phyloP scores from a whole-genome alignment of 805 yeast species.

The Barnettozyma salicaria region DNA sequence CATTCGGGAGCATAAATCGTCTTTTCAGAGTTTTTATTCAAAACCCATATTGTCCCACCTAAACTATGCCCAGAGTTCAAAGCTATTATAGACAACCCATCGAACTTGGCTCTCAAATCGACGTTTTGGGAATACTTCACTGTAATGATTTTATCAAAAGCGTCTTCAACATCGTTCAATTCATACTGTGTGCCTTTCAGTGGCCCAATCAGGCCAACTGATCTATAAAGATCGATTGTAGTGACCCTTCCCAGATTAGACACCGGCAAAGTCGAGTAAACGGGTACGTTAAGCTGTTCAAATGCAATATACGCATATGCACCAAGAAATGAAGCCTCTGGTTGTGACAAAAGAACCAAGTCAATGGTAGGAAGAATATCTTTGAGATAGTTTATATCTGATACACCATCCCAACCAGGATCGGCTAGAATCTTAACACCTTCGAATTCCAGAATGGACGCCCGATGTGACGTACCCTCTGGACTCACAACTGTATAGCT shows the following conservation, averaged over 20 bases:
- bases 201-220: slow-evolving; percentile 73
- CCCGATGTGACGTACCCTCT: slow-evolving; percentile 24
- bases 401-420: slow-evolving; percentile 66
- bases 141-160: slow-evolving; percentile 63
- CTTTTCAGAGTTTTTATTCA: slow-evolving; percentile 68
- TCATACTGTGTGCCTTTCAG: slow-evolving; percentile 50
- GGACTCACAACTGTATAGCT: slow-evolving; percentile 26
- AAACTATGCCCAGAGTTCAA: slow-evolving; percentile 87
- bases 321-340: slow-evolving; percentile 73
- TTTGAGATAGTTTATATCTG: slow-evolving; percentile 38
- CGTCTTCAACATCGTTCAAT: slow-evolving; percentile 67
- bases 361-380: slow-evolving; percentile 46
- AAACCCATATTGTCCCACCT: slow-evolving; percentile 89
- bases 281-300: slow-evolving; percentile 58
- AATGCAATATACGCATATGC: slow-evolving; percentile 69
- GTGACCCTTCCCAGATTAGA: slow-evolving; percentile 79
- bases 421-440: slow-evolving; percentile 56
- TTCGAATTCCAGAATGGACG: slow-evolving; percentile 53
- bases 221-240: slow-evolving; percentile 75
- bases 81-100: slow-evolving; percentile 66
- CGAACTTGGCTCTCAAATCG: slow-evolving; percentile 50
- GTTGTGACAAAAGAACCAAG: slow-evolving; percentile 76
- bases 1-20: slow-evolving; percentile 87
- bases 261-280: slow-evolving; percentile 87
- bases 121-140: slow-evolving; percentile 78